Evolutionary conservation across 1,139 yeast species (phyloP).

Genomic region (Blastobotrys capitulatus): DNA sequence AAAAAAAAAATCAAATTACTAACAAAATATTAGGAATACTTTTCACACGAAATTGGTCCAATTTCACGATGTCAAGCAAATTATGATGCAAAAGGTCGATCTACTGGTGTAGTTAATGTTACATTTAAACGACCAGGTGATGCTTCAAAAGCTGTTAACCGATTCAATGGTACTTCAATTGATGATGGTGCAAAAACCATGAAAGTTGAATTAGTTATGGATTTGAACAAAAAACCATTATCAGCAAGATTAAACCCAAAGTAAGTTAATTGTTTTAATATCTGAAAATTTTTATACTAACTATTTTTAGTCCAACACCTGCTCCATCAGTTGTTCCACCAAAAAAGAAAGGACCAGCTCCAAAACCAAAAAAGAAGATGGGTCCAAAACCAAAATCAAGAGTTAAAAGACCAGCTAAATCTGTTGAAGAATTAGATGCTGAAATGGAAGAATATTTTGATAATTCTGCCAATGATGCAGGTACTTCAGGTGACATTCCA

Average conservation of each 20-base stretch:
- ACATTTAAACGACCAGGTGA: constrained; percentile 61
- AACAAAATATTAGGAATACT: constrained; percentile 61
- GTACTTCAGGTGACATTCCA: constrained; percentile 8
- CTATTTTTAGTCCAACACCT: constrained; percentile 11
- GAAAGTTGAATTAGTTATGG: constrained; percentile 80
- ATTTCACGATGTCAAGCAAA: constrained; percentile 65
- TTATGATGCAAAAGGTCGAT: constrained; percentile 84
- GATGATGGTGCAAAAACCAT: constrained; percentile 79
- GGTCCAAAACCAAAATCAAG: constrained; percentile 16
- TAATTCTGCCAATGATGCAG: constrained; percentile 4
- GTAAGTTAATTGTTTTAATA: constrained; percentile 31
- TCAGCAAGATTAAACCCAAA: constrained; percentile 64
- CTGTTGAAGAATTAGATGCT: constrained; percentile 71
- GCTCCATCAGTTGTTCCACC: constrained; percentile 20
- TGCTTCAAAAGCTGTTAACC: constrained; percentile 74
- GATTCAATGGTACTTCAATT: constrained; percentile 88
- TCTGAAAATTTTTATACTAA: too few relatives aligned
- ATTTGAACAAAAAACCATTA: constrained; percentile 75
- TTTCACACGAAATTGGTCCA: constrained; percentile 83
- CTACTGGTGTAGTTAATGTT: constrained; percentile 88
- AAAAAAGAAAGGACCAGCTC: background rate
- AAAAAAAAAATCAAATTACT: background rate
- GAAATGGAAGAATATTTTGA: constrained; percentile 66
- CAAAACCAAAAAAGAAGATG: constrained; percentile 19
- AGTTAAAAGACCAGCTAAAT: constrained; percentile 52